phyloP scores from a whole-genome alignment of 2,329 filamentous ascomycete genomes.

The Thyridium curvatum region DNA sequence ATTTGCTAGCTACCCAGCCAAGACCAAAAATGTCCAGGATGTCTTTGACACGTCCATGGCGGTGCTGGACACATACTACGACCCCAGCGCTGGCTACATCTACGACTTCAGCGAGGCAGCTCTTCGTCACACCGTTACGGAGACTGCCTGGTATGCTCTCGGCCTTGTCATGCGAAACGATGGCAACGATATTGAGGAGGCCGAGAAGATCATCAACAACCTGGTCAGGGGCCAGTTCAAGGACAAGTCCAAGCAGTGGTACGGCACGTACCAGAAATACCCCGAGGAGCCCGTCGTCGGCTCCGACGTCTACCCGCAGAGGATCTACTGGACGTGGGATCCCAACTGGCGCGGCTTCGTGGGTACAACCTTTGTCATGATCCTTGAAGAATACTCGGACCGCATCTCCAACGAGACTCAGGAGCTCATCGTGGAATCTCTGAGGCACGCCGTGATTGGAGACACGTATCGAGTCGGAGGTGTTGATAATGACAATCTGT shows the following conservation, averaged over 20 bases:
- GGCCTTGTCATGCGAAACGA: slow-evolving; percentile 50
- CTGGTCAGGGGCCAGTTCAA: slow-evolving; percentile 47
- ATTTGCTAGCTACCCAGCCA: too few species aligned
- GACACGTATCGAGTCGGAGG: slow-evolving; percentile 57
- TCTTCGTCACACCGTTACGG: slow-evolving; percentile 50
- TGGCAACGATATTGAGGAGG: slow-evolving; percentile 39
- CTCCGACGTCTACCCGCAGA: slow-evolving; percentile 37
- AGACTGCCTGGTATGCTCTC: slow-evolving; percentile 54
- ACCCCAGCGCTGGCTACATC: slow-evolving; percentile 43
- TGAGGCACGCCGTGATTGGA: slow-evolving; percentile 49
- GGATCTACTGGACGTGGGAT: slow-evolving; percentile 53
- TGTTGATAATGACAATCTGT: slow-evolving; percentile 54
- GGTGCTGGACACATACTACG: slow-evolving; percentile 50
- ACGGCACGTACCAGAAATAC: slow-evolving; percentile 45
- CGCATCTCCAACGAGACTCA: slow-evolving; percentile 31
- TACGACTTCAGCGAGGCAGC: slow-evolving; percentile 40
- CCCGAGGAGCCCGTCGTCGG: slow-evolving; percentile 54
- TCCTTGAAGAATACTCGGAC: slow-evolving; percentile 50
- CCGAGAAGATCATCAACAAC: slow-evolving; percentile 46
- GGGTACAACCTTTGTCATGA: slow-evolving; percentile 51
- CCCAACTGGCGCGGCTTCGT: slow-evolving; percentile 61
- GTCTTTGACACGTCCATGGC: slow-evolving; percentile 45
- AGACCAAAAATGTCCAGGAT: slow-evolving; percentile 20
- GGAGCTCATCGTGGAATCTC: slow-evolving; percentile 41
- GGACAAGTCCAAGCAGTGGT: slow-evolving; percentile 43